Evolutionary conservation across 495 filamentous ascomycete species (phyloP).

Genomic region (Penicillium cosmopolitanum): DNA sequence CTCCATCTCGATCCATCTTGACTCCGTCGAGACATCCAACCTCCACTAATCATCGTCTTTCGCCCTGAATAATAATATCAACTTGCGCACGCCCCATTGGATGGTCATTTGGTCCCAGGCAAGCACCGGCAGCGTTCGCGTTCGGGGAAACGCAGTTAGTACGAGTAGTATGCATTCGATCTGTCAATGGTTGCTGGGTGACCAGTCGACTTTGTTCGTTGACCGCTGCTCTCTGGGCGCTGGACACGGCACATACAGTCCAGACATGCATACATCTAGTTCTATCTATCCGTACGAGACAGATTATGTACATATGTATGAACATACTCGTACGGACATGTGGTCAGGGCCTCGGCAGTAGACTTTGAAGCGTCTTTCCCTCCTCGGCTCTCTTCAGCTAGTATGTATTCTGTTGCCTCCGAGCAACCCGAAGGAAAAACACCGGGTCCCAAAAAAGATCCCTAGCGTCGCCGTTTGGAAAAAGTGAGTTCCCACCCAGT

Average conservation of each 20-base stretch:
- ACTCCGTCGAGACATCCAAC: constrained; percentile 4
- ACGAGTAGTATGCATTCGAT: constrained; percentile 24
- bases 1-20: background rate
- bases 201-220: constrained; percentile 20
- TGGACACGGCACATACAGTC: background rate
- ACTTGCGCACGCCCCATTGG: constrained; percentile 9
- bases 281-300: background rate
- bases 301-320: background rate
- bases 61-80: constrained; percentile 22
- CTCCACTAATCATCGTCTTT: constrained; percentile 8
- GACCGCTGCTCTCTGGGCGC: constrained; percentile 21
- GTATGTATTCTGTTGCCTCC: constrained; percentile 12
- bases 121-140: constrained; percentile 4
- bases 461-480: constrained; percentile 46
- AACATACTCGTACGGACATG: background rate
- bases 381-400: background rate
- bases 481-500: constrained; percentile 17
- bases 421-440: constrained; percentile 24
- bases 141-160: background rate
- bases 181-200: constrained; percentile 36
- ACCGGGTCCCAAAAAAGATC: constrained; percentile 37
- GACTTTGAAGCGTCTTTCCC: too few relatives aligned
- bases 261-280: background rate
- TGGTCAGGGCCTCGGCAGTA: background rate
- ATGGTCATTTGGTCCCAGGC: background rate